Conservation (phyloP, 495 filamentous ascomycete genomes). For the Aspergillus bertholletiae region DNA sequence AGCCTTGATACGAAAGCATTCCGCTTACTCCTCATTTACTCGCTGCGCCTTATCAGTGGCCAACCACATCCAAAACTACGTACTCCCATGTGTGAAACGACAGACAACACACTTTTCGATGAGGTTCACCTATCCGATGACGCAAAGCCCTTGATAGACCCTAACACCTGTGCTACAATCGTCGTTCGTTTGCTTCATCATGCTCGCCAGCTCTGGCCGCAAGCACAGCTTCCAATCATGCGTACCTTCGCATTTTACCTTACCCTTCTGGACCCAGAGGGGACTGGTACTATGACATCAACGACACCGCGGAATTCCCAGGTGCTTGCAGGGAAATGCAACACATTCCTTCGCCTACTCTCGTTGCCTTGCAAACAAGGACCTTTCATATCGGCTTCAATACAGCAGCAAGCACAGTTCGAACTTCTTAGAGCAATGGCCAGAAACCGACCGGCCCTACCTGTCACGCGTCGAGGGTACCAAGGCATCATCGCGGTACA, state of each 20-base stretch:
- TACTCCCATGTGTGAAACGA: neutral
- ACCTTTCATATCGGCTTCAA: slow-evolving; percentile 45
- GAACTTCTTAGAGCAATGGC: slow-evolving; percentile 61
- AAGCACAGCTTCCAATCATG: slow-evolving; percentile 47
- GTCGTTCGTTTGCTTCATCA: slow-evolving; percentile 56
- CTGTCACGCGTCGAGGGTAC: slow-evolving; percentile 60
- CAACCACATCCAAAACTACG: slow-evolving; percentile 17
- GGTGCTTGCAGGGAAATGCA: slow-evolving; percentile 38
- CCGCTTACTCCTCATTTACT: slow-evolving; percentile 40
- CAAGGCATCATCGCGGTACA: slow-evolving; percentile 57
- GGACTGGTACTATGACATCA: neutral
- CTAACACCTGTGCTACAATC: slow-evolving; percentile 28
- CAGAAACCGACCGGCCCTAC: slow-evolving; percentile 49
- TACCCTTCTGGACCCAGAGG: slow-evolving; percentile 10
- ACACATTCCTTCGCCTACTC: slow-evolving; percentile 52
- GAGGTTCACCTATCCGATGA: slow-evolving; percentile 7
- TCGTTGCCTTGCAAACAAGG: slow-evolving; percentile 45
- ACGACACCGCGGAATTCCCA: slow-evolving; percentile 14
- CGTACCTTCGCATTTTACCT: slow-evolving; percentile 35
- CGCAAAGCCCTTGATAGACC: slow-evolving; percentile 18
- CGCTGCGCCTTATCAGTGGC: slow-evolving; percentile 36
- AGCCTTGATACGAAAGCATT: slow-evolving; percentile 39
- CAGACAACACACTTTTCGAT: slow-evolving; percentile 13
- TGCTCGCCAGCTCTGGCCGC: slow-evolving; percentile 55
- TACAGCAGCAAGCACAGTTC: slow-evolving; percentile 62